Percentiles rank a stretch among this genome's conserved stretches.
phyloP scores from a whole-genome alignment of 2,329 filamentous ascomycete genomes.

The Arthrobotrys megalospora region DNA sequence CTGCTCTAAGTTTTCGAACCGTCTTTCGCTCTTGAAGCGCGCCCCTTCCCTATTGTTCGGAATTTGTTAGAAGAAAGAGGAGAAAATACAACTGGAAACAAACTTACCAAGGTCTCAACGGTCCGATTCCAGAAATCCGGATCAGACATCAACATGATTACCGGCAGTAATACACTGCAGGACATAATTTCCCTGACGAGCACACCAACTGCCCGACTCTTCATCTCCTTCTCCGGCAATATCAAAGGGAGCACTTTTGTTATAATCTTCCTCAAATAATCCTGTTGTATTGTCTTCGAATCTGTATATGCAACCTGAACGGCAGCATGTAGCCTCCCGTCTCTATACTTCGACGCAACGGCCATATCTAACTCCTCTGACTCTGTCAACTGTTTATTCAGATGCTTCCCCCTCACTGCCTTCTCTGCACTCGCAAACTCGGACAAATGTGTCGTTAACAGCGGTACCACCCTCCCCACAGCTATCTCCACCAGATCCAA shows the following conservation, averaged over 20 bases:
- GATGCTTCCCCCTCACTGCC: conserved; percentile 85
- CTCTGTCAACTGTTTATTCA: conserved; percentile 92
- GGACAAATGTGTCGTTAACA: conserved; percentile 88
- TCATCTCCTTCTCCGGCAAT: conserved; percentile 80
- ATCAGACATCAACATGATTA: conserved; percentile 85
- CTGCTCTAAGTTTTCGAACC: conserved; percentile 89
- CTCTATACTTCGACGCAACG: conserved; percentile 92
- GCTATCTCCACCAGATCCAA: conserved; percentile 88
- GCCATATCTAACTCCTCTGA: conserved; percentile 95
- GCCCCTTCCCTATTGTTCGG: conserved; percentile 75
- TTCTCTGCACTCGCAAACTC: conserved; percentile 93
- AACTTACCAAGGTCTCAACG: conserved; percentile 82
- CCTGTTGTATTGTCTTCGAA: conserved; percentile 86
- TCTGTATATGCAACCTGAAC: conserved; percentile 87
- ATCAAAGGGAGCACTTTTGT: conserved; percentile 80
- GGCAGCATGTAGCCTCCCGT: conserved; percentile 89
- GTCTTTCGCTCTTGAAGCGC: conserved; percentile 96
- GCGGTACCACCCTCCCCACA: conserved; percentile 85
- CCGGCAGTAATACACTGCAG: conserved; percentile 88
- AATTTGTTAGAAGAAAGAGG: background rate
- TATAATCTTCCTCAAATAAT: conserved; percentile 84
- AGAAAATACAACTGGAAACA: background rate
- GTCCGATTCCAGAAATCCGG: conserved; percentile 98
- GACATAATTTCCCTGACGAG: conserved; percentile 91
- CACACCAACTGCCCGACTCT: conserved; percentile 83